Base-by-base conservation (phyloP, 306 rosid genomes). In the Pachyrhizus erosus region DNA sequence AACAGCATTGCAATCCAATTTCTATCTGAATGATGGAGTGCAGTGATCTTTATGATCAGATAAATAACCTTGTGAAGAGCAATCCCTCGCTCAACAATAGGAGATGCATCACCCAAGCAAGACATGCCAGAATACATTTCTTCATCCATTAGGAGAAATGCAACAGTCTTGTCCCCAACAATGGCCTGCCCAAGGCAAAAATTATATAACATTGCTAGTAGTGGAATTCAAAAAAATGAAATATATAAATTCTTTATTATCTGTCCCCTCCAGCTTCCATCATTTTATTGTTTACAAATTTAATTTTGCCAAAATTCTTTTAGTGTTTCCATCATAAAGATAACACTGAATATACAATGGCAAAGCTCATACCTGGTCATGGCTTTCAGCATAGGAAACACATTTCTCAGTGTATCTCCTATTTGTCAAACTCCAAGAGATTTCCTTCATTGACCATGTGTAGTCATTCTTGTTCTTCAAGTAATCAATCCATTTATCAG, bases 51-150 rank as follows among this genome's bases (percentile, higher is more conserved):
- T 33, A 76, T 74, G 62, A 55, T 73, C 78, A 70, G 71, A 21
- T 40, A 68, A 80, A 66, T 61, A 61, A 95, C 99, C 98, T 95
- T 95, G 87, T 95, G 99, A 84, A 95, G 94, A 23, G 99, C 94
- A 82, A 95, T 84, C 81, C 99, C 99, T 80, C 98, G 91, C 78
- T 93, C 99, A 67, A 93, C 54, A 9, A 89, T 60, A 70, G 94
- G 92, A 84, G 98, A 86, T 78, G 96, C 90, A 57, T 90, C 90
- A 4, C 75, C 80, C 90, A 95, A 90, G 83, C 90, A 90, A 86
- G 99, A 93, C 99, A 95, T 95, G 89, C 96, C 92, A 74, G 96
- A 89, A 89, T 95, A 95, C 91, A 95, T 95, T 86, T 95, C 99
- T 83, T 85, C 81, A 73, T 93, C 98, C 94, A 95, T 95, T 72